Percentiles rank a stretch among this genome's conserved stretches.
Evolutionary conservation across 2,329 filamentous ascomycete genomes (phyloP).

Genomic region (Aspergillus oerlinghausenensis): DNA sequence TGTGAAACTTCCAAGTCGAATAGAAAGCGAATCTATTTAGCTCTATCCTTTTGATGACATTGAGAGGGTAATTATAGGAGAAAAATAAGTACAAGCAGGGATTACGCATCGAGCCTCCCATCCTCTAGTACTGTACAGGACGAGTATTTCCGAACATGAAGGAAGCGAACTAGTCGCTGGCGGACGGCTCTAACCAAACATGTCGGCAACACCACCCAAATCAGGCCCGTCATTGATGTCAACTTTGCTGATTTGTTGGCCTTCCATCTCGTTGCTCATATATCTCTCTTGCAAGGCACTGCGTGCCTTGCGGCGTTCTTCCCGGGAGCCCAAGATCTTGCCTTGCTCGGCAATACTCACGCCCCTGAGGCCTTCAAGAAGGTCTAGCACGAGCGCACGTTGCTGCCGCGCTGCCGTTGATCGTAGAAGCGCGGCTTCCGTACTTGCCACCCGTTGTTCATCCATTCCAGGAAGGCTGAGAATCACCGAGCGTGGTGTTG

Average conservation of each 20-base stretch:
- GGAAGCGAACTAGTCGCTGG: not conserved
- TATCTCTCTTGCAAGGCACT: slow-evolving; percentile 40
- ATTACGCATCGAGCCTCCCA: not conserved
- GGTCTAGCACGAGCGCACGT: slow-evolving; percentile 72
- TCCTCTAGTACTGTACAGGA: slow-evolving; percentile 16
- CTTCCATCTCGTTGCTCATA: slow-evolving; percentile 43
- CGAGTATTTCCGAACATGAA: not conserved
- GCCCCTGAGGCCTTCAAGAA: slow-evolving; percentile 81
- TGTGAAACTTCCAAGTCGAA: not conserved
- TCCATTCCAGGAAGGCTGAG: slow-evolving; percentile 74
- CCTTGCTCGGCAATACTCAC: slow-evolving; percentile 92
- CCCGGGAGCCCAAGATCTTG: slow-evolving; percentile 56
- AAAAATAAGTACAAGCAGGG: not conserved
- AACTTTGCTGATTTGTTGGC: slow-evolving; percentile 37
- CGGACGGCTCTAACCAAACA: slow-evolving; percentile 42
- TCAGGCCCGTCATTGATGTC: slow-evolving; percentile 47
- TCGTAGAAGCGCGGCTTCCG: slow-evolving; percentile 54
- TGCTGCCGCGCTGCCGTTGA: slow-evolving; percentile 66
- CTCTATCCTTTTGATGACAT: slow-evolving; percentile 3
- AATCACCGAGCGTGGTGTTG: slow-evolving; percentile 71
- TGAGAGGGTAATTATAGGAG: not conserved
- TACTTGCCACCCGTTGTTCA: slow-evolving; percentile 60
- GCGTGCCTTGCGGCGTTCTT: slow-evolving; percentile 40
- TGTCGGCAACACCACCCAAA: slow-evolving; percentile 49
- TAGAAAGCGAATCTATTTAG: not conserved